Conservation (phyloP, 208 protist species). For the Trypanosoma scelopori region DNA sequence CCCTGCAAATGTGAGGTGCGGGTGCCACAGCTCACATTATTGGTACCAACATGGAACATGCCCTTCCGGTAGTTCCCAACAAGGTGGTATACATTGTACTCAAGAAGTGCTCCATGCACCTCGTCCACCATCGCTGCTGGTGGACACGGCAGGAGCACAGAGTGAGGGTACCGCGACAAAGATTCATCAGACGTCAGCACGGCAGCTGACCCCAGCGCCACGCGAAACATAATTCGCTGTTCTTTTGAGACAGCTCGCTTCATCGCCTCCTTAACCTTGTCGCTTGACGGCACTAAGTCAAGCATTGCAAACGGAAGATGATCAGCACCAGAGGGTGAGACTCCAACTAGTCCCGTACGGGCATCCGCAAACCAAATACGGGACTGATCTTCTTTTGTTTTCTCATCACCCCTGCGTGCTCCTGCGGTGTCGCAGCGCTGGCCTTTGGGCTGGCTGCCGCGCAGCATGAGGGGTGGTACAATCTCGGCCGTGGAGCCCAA, state of each 20-base stretch:
- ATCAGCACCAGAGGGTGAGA: slow-evolving; percentile 27
- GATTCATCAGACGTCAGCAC: background rate
- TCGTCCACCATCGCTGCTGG: slow-evolving; percentile 19
- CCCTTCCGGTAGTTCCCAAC: slow-evolving; percentile 56
- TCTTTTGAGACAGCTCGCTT: slow-evolving; percentile 33
- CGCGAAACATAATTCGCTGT: slow-evolving; percentile 35
- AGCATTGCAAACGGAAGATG: slow-evolving; percentile 25
- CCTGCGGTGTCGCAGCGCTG: slow-evolving; percentile 8
- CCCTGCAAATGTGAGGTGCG: slow-evolving; percentile 19
- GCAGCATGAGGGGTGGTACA: slow-evolving; percentile 54
- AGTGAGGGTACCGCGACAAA: background rate
- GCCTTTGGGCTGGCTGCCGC: slow-evolving; percentile 1
- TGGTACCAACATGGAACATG: slow-evolving; percentile 3
- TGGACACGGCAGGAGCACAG: background rate
- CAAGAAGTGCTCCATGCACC: slow-evolving; percentile 47
- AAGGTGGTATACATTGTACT: slow-evolving; percentile 45
- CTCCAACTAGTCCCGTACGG: slow-evolving; percentile 57
- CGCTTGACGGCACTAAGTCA: slow-evolving; percentile 35
- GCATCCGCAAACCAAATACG: slow-evolving; percentile 72
- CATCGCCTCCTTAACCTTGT: slow-evolving; percentile 47
- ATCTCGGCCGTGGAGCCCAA: slow-evolving; percentile 64
- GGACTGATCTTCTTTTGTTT: slow-evolving; percentile 5
- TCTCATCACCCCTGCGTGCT: slow-evolving; percentile 1
- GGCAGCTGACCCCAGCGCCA: slow-evolving; percentile 19
- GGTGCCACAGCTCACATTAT: slow-evolving; percentile 1